Base-by-base conservation (phyloP, 495 filamentous ascomycete species). In the Astrothelium subdiscretum region DNA sequence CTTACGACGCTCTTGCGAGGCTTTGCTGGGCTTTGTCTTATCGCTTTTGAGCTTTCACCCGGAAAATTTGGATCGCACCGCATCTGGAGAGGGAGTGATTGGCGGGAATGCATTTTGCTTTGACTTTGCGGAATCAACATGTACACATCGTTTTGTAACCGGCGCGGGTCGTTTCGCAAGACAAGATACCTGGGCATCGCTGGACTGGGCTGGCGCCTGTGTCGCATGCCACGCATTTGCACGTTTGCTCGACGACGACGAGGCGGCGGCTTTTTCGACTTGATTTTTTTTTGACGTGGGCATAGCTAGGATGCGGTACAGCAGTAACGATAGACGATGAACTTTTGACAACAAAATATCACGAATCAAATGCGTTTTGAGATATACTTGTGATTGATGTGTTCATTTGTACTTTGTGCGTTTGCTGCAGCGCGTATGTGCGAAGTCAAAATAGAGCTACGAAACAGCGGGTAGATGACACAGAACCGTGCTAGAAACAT, bases 311-410 rank as follows among this genome's bases (percentile, higher is more conserved):
- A n/a, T n/a, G n/a, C n/a, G n/a, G n/a, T n/a, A n/a, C n/a, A n/a
- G n/a, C n/a, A n/a, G n/a, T n/a, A 54, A 54, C 29, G 48, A 54
- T 54, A 54, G 48, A 54, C 48, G 24, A 48, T 48, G 13, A 48
- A n/a, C 8, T n/a, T 20, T 48, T 48, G 42, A 15, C 18, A 48
- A 48, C 42, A n/a, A 48, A n/a, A 48, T 48, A 11, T 48, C 4
- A 48, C 42, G 18, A 48, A 20, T 48, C 35, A 6, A 20, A 48
- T 48, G 20, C 42, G 20, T 3, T 3, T n/a, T 8, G 4, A 48
- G 18, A 10, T 3, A 4, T n/a, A 18, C 3, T 48, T 48, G 42
- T n/a, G 18, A 48, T n/a, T n/a, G n/a, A n/a, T n/a, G 42, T 10
- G 3, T n/a, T 48, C 8, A 40, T 40, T 15, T 22, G 12, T 22